Evolutionary conservation across 2,329 filamentous ascomycete species (phyloP), one percentile per base, ranked within the genome.

Genomic region (Diplodia intermedia): DNA sequence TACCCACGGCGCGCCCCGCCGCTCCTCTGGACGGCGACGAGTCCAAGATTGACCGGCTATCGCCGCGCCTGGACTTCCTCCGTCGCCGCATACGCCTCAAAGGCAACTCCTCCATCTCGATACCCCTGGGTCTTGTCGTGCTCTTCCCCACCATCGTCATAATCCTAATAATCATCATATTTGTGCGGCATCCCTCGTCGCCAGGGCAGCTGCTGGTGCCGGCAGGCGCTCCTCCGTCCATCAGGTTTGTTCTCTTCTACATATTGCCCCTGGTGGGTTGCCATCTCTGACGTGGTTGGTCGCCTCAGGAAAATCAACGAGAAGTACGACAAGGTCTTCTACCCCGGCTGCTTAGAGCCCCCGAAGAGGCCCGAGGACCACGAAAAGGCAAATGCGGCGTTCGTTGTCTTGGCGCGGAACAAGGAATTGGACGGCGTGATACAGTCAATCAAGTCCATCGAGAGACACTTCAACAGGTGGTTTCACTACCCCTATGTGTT

Each of bases 401-500:
- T 99, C 75, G 95, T 99, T 71, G 93, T 99, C 49, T 86, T 99
- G 69, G 95, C 95, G 66, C 86, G 95, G 74, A 98, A 99, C 79
- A 96, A 97, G 84, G 95, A 99, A 82, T 80, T 99, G 71, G 94
- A 97, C 0, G 95, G 95, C 69, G 95, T 99, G 49, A 88, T 99
- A 71, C 93, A 98, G 80, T 98, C 95, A 11, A 87, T 99, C 79
- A 97, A 97, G 83, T 98, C 94, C 53, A 94, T 99, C 73, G 95
- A 99, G 83, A 88, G 95, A 74, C 95, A 99, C 81, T 99, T 99
- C 88, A 99, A 99, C 82, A 89, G 94, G 72, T 99, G 94, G 94
- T 99, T 93, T 79, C 89, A 98, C 80, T 99, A 99, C 79, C 95
- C 95, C 31, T 99, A 98, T 78, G 94, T 98, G 73, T 98, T 99